A percentile compares a stretch with the other conserved stretches of the same genome.
Evolutionary conservation across 331 rosid genomes (phyloP).

Genomic region (Acacia concinna): DNA sequence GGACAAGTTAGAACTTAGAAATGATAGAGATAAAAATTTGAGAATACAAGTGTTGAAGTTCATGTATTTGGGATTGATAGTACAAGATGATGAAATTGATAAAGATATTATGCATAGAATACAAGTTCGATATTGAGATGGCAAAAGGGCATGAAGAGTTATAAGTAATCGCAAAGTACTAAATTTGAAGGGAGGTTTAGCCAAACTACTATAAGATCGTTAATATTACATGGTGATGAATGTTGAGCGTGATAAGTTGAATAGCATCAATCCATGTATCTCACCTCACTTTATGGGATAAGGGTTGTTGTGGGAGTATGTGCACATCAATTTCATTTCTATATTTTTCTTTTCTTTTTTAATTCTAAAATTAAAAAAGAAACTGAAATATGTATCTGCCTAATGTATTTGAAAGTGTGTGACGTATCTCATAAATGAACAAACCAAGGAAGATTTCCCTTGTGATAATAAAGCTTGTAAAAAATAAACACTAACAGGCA

Average conservation of each 20-base stretch:
- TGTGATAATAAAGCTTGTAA: background rate
- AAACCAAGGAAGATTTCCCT: background rate
- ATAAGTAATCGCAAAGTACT: background rate
- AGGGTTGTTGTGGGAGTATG: background rate
- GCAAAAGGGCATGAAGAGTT: background rate
- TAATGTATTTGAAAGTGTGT: background rate
- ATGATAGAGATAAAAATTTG: background rate
- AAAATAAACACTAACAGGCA: background rate
- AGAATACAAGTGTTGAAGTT: background rate
- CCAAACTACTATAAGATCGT: background rate
- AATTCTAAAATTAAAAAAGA: background rate
- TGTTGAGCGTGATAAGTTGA: background rate
- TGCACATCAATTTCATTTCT: background rate
- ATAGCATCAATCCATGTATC: background rate
- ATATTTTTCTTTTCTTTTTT: background rate
- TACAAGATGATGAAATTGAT: background rate
- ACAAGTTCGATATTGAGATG: background rate
- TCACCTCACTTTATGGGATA: background rate
- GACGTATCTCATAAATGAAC: background rate
- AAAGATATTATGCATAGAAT: too few species aligned
- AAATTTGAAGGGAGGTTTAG: background rate
- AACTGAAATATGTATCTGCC: background rate
- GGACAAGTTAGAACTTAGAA: background rate
- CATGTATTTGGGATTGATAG: background rate
- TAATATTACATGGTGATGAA: too few species aligned